Base-by-base conservation (phyloP, 2,329 filamentous ascomycete species). In the Lomentospora prolificans region DNA sequence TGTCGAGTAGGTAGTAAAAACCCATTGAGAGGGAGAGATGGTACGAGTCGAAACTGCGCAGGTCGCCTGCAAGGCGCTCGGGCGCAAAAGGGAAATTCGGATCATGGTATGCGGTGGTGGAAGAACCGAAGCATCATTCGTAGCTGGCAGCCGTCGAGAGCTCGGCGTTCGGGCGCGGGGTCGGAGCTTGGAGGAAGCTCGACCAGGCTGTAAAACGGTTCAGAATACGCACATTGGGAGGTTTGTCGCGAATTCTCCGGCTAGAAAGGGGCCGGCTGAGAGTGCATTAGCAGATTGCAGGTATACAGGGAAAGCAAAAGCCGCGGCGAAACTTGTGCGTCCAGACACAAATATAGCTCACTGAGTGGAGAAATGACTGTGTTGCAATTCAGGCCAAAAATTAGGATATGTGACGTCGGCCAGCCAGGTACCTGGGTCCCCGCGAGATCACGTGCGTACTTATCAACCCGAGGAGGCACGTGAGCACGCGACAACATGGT, bases 331-430 rank as follows among this genome's bases (percentile, higher is more conserved):
- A 48, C 22, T 48, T 48, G 44, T 48, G 10, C 22, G n/a, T n/a
- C 22, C 22, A 10, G 24, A 48, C 44, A 22, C 44, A 48, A 41
- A 48, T 22, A 17, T 41, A 19, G 24, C 44, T 48, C 44, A 48
- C 14, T 10, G 7, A 12, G 44, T 48, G 44, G 44, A 14, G 44
- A n/a, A 48, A 48, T 48, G 44, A 48, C 4, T n/a, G 44, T 48
- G 44, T 48, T 48, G 44, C 44, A 48, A 48, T 48, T 48, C 44
- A 19, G 17, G 17, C 19, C 44, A n/a, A 48, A 48, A 48, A 48
- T 48, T 48, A 48, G 44, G 44, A 48, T 48, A 48, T 48, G 44
- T 48, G 44, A 48, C 22, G 44, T 48, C 36, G 36, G 19, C 6
- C 14, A 14, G n/a, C 36, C 36, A 17, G 36, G n/a, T n/a, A n/a